Conservation (phyloP, 2,329 filamentous ascomycete genomes). For the Furcasterigmium furcatum region DNA sequence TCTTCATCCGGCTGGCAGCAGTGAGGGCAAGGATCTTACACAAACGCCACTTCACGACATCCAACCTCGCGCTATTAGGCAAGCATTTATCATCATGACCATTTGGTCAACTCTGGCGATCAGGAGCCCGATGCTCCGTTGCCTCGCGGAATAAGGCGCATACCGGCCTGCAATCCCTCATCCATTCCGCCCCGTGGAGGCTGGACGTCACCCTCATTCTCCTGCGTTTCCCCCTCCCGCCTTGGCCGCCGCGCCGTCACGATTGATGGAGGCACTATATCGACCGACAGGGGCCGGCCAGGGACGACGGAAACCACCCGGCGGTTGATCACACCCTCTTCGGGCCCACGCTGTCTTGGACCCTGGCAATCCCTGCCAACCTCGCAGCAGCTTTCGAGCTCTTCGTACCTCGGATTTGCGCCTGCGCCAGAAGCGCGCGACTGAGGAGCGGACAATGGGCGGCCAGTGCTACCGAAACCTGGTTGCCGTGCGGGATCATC, state of each 20-base stretch:
- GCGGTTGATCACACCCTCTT: background rate
- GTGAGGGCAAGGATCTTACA: background rate
- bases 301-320: background rate
- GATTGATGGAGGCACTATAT: background rate
- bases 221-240: background rate
- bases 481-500: no score
- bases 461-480: no score
- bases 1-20: background rate
- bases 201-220: background rate
- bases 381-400: background rate
- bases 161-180: background rate
- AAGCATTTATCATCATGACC: background rate
- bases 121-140: background rate
- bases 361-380: background rate
- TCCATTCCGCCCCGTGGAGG: background rate
- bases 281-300: background rate
- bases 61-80: background rate
- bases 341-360: background rate
- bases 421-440: background rate
- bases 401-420: background rate
- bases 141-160: background rate
- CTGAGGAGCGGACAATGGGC: background rate
- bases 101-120: background rate
- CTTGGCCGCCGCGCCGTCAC: no score
- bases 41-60: background rate